phyloP scores from a whole-genome alignment of 257 asterid species.

The Anisodus tanguticus region DNA sequence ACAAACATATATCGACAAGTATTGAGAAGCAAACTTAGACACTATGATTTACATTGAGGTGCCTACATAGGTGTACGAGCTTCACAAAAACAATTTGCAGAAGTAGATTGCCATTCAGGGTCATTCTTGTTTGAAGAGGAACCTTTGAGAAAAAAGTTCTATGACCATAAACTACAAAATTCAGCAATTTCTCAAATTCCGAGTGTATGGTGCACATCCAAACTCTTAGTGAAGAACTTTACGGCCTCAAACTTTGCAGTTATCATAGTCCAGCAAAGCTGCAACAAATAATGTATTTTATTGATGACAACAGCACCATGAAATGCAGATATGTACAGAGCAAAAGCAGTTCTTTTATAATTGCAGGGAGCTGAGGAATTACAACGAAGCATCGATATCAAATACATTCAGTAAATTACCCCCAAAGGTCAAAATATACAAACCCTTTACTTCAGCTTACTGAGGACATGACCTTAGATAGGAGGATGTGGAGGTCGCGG shows the following conservation, averaged over 20 bases:
- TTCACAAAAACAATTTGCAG: slow-evolving; percentile 3
- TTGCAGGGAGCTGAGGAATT: not conserved
- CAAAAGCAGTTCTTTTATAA: not conserved
- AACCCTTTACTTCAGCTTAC: not conserved
- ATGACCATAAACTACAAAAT: slow-evolving; percentile 10
- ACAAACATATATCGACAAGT: slow-evolving; percentile 25
- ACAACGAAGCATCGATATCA: slow-evolving; percentile 2
- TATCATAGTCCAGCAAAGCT: slow-evolving; percentile 1
- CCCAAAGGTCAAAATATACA: not conserved
- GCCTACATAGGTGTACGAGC: not conserved
- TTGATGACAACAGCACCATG: slow-evolving; percentile 18
- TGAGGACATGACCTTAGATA: no score
- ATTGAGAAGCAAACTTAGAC: not conserved
- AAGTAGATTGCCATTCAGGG: not conserved
- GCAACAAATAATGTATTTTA: not conserved
- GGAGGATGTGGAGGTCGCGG: no score
- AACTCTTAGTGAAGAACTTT: not conserved
- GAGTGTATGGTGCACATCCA: not conserved
- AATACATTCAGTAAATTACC: slow-evolving; percentile 17
- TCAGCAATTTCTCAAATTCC: not conserved
- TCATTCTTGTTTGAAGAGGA: not conserved
- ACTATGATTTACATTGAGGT: not conserved
- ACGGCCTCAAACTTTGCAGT: not conserved
- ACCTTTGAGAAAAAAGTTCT: not conserved
- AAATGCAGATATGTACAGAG: not conserved